Percentiles rank a stretch among this genome's conserved stretches.
Evolutionary conservation across 2,329 filamentous ascomycete species (phyloP).

Genomic region (Sporothrix mexicana): DNA sequence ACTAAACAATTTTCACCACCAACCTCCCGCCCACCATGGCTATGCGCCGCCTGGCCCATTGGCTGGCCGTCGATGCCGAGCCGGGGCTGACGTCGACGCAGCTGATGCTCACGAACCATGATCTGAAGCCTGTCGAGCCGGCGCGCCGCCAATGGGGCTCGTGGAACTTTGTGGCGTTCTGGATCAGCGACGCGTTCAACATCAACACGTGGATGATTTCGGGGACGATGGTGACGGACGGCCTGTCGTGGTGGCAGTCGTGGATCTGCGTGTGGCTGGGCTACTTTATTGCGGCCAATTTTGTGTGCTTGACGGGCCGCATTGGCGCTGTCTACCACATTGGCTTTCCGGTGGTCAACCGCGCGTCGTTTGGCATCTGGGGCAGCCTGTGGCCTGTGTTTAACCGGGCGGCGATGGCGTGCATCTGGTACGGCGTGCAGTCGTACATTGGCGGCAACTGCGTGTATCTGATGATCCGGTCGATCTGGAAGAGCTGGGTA

Average conservation of each 20-base stretch:
- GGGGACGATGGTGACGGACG: conserved; percentile 76
- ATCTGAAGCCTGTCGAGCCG: conserved; percentile 80
- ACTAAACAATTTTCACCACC: not conserved
- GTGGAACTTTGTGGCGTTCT: conserved; percentile 89
- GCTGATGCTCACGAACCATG: conserved; percentile 85
- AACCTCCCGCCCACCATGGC: not conserved
- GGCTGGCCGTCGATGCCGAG: conserved; percentile 75
- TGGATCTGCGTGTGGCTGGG: conserved; percentile 89
- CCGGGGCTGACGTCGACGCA: conserved; percentile 77
- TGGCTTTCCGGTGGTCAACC: conserved; percentile 79
- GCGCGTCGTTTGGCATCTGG: conserved; percentile 73
- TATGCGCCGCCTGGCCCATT: conserved; percentile 52
- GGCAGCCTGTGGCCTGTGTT: conserved; percentile 57
- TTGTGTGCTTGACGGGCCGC: conserved; percentile 78
- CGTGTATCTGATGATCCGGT: conserved; percentile 81
- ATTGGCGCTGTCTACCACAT: conserved; percentile 90
- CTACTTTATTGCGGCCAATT: conserved; percentile 76
- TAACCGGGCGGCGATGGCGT: conserved; percentile 46
- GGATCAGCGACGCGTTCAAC: conserved; percentile 85
- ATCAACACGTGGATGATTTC: conserved; percentile 97
- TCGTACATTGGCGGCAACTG: conserved; percentile 84
- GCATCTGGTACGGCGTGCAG: conserved; percentile 64
- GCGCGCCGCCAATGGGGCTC: conserved; percentile 81
- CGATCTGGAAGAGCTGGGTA: conserved; percentile 77
- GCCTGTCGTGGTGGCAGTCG: conserved; percentile 89